Percentiles rank a stretch among this genome's conserved stretches.
Evolutionary conservation across 1,139 yeast genomes (phyloP).

Genomic region (Yamadazyma mexicana): DNA sequence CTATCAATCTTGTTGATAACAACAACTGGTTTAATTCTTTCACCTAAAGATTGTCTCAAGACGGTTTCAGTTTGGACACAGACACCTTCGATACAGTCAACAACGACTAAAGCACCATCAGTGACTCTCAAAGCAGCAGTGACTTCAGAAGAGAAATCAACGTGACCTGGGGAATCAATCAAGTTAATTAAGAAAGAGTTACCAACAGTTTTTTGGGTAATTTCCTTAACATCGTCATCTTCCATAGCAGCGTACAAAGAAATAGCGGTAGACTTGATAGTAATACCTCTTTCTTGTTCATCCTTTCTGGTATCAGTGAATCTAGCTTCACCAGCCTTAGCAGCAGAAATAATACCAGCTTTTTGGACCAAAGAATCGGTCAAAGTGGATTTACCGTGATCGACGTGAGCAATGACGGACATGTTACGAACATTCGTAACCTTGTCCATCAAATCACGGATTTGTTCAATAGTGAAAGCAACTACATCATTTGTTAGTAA

Average conservation of each 20-base stretch:
- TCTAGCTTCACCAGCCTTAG: conserved; percentile 99
- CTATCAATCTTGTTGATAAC: conserved; percentile 99
- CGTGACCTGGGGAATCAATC: conserved; percentile 99
- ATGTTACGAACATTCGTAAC: conserved; percentile 99
- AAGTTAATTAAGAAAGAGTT: conserved; percentile 94
- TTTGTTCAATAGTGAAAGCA: conserved; percentile 85
- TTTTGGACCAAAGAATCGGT: conserved; percentile 98
- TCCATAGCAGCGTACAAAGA: conserved; percentile 89
- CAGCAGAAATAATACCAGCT: conserved; percentile 99
- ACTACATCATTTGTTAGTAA: conserved; percentile 32
- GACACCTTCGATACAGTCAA: conserved; percentile 99
- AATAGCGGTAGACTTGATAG: conserved; percentile 98
- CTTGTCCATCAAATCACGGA: conserved; percentile 99
- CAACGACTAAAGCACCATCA: conserved; percentile 99
- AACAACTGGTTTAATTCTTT: conserved; percentile 99
- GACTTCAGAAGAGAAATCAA: conserved; percentile 99
- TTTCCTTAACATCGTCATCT: conserved; percentile 93
- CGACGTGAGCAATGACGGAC: conserved; percentile 99
- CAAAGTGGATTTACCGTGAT: conserved; percentile 99
- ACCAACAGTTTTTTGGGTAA: conserved; percentile 93
- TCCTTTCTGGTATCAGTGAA: conserved; percentile 99
- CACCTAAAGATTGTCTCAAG: conserved; percentile 98
- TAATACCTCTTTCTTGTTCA: conserved; percentile 99
- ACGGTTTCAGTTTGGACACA: conserved; percentile 99
- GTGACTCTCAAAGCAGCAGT: conserved; percentile 99